phyloP scores from a whole-genome alignment of 306 rosid genomes.

The Cotoneaster glaucophyllus region DNA sequence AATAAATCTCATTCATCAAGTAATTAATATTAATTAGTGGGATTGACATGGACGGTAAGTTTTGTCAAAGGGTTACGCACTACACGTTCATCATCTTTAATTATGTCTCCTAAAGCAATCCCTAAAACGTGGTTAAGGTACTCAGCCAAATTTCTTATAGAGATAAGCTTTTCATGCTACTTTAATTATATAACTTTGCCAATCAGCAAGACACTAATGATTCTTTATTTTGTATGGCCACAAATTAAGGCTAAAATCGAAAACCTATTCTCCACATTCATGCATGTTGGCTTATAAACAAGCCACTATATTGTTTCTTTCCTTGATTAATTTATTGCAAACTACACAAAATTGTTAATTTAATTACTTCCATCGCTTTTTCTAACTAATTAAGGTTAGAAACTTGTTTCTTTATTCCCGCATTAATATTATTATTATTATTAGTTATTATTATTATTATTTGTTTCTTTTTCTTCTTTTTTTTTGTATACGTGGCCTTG shows the following conservation, averaged over 20 bases:
- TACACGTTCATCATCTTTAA: neutral
- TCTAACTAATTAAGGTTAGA: neutral
- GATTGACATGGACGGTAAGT: slow-evolving; percentile 36
- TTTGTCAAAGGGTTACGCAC: neutral
- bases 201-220: neutral
- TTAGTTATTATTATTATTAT: neutral
- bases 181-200: neutral
- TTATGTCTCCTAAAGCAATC: neutral
- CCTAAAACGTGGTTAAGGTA: neutral
- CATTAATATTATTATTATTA: neutral
- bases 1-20: neutral
- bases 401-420: neutral
- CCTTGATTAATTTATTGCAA: neutral
- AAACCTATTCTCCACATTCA: neutral
- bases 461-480: too few relatives aligned
- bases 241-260: neutral
- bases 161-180: neutral
- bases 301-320: neutral
- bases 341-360: neutral
- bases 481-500: neutral
- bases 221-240: neutral
- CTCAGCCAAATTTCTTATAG: neutral
- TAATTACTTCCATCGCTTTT: neutral
- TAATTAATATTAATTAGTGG: slow-evolving; percentile 32
- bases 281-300: neutral